These are phyloP conservation scores for Cymbopogon citratus DNA, from an alignment of 176 grass and related monocot genomes.

Conservation along the genomic window DNA sequence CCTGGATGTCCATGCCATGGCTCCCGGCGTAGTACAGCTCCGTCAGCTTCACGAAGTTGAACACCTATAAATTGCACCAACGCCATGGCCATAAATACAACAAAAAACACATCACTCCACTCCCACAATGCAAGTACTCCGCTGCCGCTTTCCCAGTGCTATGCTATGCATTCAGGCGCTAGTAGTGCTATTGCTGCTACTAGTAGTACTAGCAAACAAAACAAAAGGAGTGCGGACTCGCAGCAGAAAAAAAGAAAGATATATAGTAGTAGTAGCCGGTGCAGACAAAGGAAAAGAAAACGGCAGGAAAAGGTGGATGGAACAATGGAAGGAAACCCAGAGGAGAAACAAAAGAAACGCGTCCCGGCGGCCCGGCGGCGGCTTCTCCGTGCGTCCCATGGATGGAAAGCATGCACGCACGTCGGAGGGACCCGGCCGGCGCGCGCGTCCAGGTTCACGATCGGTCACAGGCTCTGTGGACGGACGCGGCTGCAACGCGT, in stretches of 20 bases:
- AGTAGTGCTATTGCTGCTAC: too few species aligned
- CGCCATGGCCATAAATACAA: neutral
- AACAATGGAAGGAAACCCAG: neutral
- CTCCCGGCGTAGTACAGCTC: constrained; percentile 16
- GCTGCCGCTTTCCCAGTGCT: neutral
- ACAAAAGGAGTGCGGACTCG: neutral
- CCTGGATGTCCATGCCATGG: constrained; percentile 11
- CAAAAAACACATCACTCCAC: neutral
- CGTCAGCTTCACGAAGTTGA: constrained; percentile 8
- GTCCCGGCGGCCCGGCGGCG: too few species aligned
- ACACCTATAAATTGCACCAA: constrained; percentile 39
- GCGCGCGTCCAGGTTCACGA: constrained; percentile 11
- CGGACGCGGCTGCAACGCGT: too few species aligned
- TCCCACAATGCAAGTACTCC: neutral
- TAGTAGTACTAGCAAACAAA: neutral
- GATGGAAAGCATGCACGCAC: neutral
- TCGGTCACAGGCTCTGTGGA: neutral
- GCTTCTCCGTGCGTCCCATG: neutral
- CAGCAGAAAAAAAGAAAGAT: neutral
- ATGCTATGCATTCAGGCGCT: neutral
- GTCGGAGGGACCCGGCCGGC: neutral
- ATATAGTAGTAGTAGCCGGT: neutral
- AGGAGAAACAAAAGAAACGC: neutral
- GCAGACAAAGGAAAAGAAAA: too few species aligned
- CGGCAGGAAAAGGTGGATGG: too few species aligned